Percentiles rank a stretch among this genome's conserved stretches.
Evolutionary conservation across 495 filamentous ascomycete species (phyloP).

Genomic region (Parathielavia hyrcaniae): DNA sequence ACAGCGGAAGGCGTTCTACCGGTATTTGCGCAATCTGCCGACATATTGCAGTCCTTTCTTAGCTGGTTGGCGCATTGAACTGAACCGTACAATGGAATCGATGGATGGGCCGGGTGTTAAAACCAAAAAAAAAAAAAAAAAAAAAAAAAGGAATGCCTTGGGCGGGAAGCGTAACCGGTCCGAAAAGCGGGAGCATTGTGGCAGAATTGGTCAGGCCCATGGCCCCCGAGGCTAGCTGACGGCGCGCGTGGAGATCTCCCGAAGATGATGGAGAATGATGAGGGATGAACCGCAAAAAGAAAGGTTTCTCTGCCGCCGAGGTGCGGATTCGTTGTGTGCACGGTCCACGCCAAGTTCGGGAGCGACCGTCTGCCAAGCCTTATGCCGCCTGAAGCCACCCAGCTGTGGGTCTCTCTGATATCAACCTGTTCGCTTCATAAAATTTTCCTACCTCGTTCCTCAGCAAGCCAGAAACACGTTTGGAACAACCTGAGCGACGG

Average conservation of each 20-base stretch:
- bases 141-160: no score
- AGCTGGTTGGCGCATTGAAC: slow-evolving; percentile 2
- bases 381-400: not conserved
- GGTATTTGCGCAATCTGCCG: slow-evolving; percentile 2
- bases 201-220: not conserved
- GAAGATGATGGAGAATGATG: not conserved
- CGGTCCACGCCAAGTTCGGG: not conserved
- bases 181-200: slow-evolving; percentile 42
- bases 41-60: not conserved
- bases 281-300: not conserved
- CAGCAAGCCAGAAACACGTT: no score
- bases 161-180: not conserved
- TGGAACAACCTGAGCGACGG: no score
- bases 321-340: not conserved
- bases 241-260: slow-evolving; percentile 8
- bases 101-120: slow-evolving; percentile 7
- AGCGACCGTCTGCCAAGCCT: slow-evolving; percentile 12
- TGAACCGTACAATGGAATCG: no score
- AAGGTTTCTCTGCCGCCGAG: not conserved
- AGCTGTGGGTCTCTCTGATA: not conserved
- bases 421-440: no score
- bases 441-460: no score
- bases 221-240: not conserved
- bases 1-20: not conserved
- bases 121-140: no score